Evolutionary conservation across 345 rosid species (phyloP), one percentile per base, ranked within the genome.

Genomic region (Brassica nigra): DNA sequence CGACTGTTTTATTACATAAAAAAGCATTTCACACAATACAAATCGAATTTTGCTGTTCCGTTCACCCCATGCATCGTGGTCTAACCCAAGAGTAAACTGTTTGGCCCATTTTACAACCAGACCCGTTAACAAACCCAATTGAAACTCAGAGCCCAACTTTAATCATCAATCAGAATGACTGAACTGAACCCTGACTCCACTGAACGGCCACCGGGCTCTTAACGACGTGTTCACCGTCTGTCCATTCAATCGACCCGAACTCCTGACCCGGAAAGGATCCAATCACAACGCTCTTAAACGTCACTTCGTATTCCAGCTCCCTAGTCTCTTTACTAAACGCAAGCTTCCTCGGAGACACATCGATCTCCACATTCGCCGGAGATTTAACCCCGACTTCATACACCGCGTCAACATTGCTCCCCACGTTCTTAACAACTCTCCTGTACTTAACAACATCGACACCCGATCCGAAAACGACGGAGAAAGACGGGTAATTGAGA

Each of bases 401-500:
- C 42, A 85, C 87, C 0, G 90, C 91, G 65, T 86, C 93, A 12
- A 11, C 80, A 0, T 82, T 75, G 12, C 15, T 12, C 5, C 54
- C 54, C 1, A 44, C 54, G 54, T 44, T 52, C 20, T 52, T 52
- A n/a, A 52, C 57, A 52, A n/a, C 57, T 18, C 57, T 52, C 1
- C 57, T 52, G 18, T 52, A 52, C 20, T 52, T 52, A 6, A 52
- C 57, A n/a, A 16, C 59, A 5, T 16, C 59, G 10, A 42, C 27
- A 14, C 30, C 28, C 0, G 89, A 77, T 44, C 72, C 74, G 6
- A 95, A 85, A 67, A 84, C 81, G 5, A 89, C 90, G 2, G 97
- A 82, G 84, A 94, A 86, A 2, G 97, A 87, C 20, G 97, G 97
- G 31, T 91, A 86, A 36, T 94, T 94, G 7, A 94, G 86, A 68